Conservation (phyloP, 352 stramenopile species). For the Phytophthora litchii region DNA sequence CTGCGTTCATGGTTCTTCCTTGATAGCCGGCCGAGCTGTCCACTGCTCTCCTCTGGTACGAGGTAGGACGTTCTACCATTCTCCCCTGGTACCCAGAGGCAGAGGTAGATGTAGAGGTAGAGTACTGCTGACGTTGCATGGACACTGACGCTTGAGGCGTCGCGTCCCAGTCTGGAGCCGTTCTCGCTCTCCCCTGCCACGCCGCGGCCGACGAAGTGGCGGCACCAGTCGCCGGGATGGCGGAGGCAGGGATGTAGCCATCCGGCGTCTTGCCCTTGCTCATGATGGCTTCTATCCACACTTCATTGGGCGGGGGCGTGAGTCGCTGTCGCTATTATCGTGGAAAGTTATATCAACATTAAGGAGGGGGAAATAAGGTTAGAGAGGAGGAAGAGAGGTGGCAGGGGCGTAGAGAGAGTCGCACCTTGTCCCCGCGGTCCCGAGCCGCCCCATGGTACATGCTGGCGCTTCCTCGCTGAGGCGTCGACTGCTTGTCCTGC, state of each 20-base stretch:
- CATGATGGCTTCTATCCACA: constrained; percentile 79
- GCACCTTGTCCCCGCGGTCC: constrained; percentile 36
- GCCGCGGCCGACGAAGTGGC: constrained; percentile 4
- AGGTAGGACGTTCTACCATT: constrained; percentile 10
- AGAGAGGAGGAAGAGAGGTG: constrained; percentile 2
- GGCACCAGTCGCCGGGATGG: not conserved
- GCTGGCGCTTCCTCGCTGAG: constrained; percentile 19
- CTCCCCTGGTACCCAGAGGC: constrained; percentile 15
- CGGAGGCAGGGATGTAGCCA: constrained; percentile 19
- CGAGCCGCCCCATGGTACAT: constrained; percentile 38
- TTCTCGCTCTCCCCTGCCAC: constrained; percentile 17
- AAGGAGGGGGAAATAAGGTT: constrained; percentile 1
- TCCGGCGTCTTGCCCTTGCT: constrained; percentile 55
- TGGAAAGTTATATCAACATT: not conserved
- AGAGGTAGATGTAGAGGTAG: not conserved
- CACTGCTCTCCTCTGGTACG: constrained; percentile 14
- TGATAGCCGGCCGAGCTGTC: constrained; percentile 1
- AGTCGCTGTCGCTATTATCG: constrained; percentile 37
- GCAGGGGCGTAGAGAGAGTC: not conserved
- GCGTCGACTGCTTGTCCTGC: constrained; percentile 18
- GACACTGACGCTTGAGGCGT: not conserved
- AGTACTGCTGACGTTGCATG: constrained; percentile 21
- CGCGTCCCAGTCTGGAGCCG: constrained; percentile 1
- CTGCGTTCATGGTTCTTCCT: constrained; percentile 7
- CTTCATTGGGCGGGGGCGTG: constrained; percentile 54